Evolutionary conservation across 805 yeast species (phyloP).

Genomic region (Candida andamanensis): DNA sequence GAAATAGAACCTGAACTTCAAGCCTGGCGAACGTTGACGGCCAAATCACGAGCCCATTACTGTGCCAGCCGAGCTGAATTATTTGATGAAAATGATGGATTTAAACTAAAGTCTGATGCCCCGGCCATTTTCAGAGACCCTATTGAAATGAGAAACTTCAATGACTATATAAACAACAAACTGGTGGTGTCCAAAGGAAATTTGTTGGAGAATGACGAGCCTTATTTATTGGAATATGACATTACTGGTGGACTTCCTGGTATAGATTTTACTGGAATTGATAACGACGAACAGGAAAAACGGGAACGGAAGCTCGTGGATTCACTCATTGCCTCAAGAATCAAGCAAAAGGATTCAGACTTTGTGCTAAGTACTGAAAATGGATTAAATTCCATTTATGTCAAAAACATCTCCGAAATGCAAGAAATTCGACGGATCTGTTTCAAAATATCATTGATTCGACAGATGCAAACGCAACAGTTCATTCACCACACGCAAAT

Average conservation of each 20-base stretch:
- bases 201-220: slow-evolving; percentile 51
- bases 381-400: slow-evolving; percentile 59
- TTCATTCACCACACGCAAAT: slow-evolving; percentile 70
- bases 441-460: slow-evolving; percentile 78
- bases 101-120: slow-evolving; percentile 57
- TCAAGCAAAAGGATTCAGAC: slow-evolving; percentile 20
- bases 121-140: slow-evolving; percentile 66
- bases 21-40: slow-evolving; percentile 80
- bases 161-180: slow-evolving; percentile 36
- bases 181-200: slow-evolving; percentile 41
- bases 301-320: slow-evolving; percentile 34
- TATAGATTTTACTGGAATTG: slow-evolving; percentile 48
- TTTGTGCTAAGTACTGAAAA: slow-evolving; percentile 34
- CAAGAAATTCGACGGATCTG: slow-evolving; percentile 86
- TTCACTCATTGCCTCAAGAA: slow-evolving; percentile 16
- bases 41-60: slow-evolving; percentile 71
- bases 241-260: slow-evolving; percentile 76
- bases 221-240: slow-evolving; percentile 78
- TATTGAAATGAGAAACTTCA: slow-evolving; percentile 60
- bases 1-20: slow-evolving; percentile 73
- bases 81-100: slow-evolving; percentile 46
- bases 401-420: slow-evolving; percentile 67
- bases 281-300: slow-evolving; percentile 35
- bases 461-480: slow-evolving; percentile 85
- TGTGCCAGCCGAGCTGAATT: slow-evolving; percentile 63